A percentile compares a stretch with the other conserved stretches of the same genome.
These are phyloP conservation scores for Hygrophorus russula DNA, from an alignment of 768 basidiomycete genomes.

Conservation along the genomic window DNA sequence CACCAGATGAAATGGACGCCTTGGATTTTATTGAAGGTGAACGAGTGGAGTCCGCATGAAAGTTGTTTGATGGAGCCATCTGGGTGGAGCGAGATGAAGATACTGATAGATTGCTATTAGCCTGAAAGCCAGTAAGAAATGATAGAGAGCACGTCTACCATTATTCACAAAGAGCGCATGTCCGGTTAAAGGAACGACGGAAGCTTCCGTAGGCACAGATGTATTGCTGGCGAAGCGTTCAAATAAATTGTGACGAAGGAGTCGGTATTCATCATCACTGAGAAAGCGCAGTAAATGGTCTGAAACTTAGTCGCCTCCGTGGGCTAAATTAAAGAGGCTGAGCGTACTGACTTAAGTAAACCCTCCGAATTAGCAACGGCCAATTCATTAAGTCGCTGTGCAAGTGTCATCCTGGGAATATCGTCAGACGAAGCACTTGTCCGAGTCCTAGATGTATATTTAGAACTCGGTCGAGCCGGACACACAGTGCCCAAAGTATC, in stretches of 20 bases:
- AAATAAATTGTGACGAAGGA: slow-evolving; percentile 58
- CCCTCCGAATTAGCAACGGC: slow-evolving; percentile 58
- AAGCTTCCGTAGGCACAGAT: slow-evolving; percentile 18
- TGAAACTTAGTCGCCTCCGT: background rate
- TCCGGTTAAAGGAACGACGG: slow-evolving; percentile 18
- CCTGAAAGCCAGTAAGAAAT: background rate
- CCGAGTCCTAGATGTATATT: no score
- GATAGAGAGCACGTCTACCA: background rate
- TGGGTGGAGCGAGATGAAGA: background rate
- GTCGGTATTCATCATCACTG: slow-evolving; percentile 67
- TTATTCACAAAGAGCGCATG: slow-evolving; percentile 2
- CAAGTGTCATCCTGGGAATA: slow-evolving; percentile 31
- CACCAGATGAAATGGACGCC: slow-evolving; percentile 17
- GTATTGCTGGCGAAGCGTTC: slow-evolving; percentile 37
- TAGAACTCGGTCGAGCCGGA: no score
- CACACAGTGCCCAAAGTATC: no score
- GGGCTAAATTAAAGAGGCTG: background rate
- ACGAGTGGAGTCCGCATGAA: slow-evolving; percentile 9
- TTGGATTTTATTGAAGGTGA: slow-evolving; percentile 13
- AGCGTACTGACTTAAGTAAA: slow-evolving; percentile 43
- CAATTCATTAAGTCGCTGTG: slow-evolving; percentile 55
- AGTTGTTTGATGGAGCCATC: background rate
- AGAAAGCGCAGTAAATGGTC: background rate
- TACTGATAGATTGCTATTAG: background rate
- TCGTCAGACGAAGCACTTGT: slow-evolving; percentile 2